Base-by-base conservation (phyloP, 73 alveolate species). In the Durusdinium trenchii region DNA sequence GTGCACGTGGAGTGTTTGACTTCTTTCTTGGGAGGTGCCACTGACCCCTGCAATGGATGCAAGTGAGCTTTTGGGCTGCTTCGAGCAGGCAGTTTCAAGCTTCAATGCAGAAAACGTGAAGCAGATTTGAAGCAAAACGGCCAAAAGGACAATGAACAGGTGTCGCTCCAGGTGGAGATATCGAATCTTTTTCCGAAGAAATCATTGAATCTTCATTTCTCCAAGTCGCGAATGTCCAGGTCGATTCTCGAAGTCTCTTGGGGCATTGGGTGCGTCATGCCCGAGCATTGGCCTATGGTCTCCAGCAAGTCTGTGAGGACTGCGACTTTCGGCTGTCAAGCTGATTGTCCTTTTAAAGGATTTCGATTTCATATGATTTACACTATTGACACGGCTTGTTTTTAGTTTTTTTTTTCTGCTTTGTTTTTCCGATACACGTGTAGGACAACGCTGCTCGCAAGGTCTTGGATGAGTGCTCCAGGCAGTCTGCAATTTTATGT, bases 61-160 rank as follows among this genome's bases (percentile, higher is more conserved):
- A 23, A 94, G 99, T 40, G 99, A 99, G 79, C 99, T 99, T 54
- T 99, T 99, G 99, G 99, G 99, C 48, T 99, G 99, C 99, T 99
- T 99, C 79, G 99, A 99, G 99, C 99, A 99, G 99, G 99, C 91
- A 47, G 42, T 43, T 78, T 40, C 36, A 78, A n/a, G n/a, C n/a
- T n/a, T n/a, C 10, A 3, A 43, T n/a, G 36, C 85, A 42, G 36
- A 75, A 14, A 38, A 6, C 12, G 38, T 18, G 52, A 32, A 75
- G 16, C 10, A 57, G 23, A 23, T 18, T 75, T 50, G 51, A 16
- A 38, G n/a, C 85, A 0, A 57, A 12, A 57, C 32, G 23, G 12
- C 32, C 12, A 57, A 57, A 12, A 57, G 23, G 42, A 38, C n/a
- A 35, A 0, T 4, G 3, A 40, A 38, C 54, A 75, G 20, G n/a